These are phyloP conservation scores for Myotisia sp. DNA, from an alignment of 2,329 filamentous ascomycete species.

Conservation along the genomic window DNA sequence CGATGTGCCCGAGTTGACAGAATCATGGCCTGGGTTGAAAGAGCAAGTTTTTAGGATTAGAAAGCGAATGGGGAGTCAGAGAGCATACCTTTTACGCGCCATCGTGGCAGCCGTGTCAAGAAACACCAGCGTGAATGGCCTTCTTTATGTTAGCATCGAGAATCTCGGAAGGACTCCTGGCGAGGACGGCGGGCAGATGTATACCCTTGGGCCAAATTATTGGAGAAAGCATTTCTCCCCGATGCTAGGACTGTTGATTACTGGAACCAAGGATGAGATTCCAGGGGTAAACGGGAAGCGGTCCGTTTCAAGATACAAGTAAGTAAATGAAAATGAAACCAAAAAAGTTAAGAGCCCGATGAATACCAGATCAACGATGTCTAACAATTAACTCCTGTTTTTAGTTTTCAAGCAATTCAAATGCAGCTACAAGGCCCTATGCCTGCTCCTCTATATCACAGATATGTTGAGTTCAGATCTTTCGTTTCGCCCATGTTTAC, in stretches of 20 bases:
- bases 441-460: slow-evolving; percentile 67
- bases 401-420: slow-evolving; percentile 81
- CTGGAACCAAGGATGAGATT: slow-evolving; percentile 53
- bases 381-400: not conserved
- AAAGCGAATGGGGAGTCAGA: slow-evolving; percentile 73
- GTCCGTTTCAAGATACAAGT: slow-evolving; percentile 62
- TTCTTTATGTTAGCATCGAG: slow-evolving; percentile 58
- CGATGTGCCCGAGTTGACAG: slow-evolving; percentile 43
- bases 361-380: not conserved
- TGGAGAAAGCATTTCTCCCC: slow-evolving; percentile 82
- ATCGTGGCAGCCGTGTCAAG: slow-evolving; percentile 49
- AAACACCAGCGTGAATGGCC: slow-evolving; percentile 53
- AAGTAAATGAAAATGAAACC: too few species aligned
- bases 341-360: too few species aligned
- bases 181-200: slow-evolving; percentile 52
- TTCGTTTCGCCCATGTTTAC: slow-evolving; percentile 85
- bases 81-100: slow-evolving; percentile 63
- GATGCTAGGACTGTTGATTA: slow-evolving; percentile 69
- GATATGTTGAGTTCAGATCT: slow-evolving; percentile 83
- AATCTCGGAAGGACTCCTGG: slow-evolving; percentile 60
- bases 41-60: slow-evolving; percentile 56
- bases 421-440: slow-evolving; percentile 77
- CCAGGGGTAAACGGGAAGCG: slow-evolving; percentile 42
- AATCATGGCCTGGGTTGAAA: slow-evolving; percentile 54
- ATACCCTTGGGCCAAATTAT: slow-evolving; percentile 61